Evolutionary conservation across 495 filamentous ascomycete species (phyloP).

Genomic region (Aspergillus sclerotiicarbonarius): DNA sequence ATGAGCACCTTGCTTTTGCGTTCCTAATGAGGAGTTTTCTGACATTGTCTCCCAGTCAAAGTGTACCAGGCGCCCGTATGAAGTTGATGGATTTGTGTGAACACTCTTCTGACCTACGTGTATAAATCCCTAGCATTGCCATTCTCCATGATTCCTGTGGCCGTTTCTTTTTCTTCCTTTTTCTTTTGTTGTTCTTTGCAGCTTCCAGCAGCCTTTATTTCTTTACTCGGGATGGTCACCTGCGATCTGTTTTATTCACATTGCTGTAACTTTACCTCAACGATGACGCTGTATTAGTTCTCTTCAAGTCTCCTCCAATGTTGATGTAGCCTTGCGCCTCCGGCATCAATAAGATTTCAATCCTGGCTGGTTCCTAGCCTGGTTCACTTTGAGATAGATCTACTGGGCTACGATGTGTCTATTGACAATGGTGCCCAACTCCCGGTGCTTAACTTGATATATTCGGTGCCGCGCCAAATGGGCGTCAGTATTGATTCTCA

Average conservation of each 20-base stretch:
- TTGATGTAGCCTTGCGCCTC: slow-evolving; percentile 2
- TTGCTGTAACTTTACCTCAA: slow-evolving; percentile 34
- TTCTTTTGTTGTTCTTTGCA: slow-evolving; percentile 1
- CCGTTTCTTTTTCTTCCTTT: slow-evolving; percentile 11
- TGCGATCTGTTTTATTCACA: slow-evolving; percentile 10
- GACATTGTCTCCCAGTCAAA: slow-evolving; percentile 8
- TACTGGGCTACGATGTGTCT: not conserved
- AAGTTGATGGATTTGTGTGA: slow-evolving; percentile 20
- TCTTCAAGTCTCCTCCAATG: not conserved
- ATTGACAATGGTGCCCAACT: not conserved
- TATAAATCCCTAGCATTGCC: slow-evolving; percentile 22
- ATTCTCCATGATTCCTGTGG: slow-evolving; percentile 6
- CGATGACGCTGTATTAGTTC: slow-evolving; percentile 39
- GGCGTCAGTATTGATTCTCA: too few relatives aligned
- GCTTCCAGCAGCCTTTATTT: slow-evolving; percentile 17
- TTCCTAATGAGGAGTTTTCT: slow-evolving; percentile 11
- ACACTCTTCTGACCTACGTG: slow-evolving; percentile 20
- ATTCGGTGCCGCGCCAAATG: not conserved
- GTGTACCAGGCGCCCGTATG: slow-evolving; percentile 18
- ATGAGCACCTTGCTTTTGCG: slow-evolving; percentile 24
- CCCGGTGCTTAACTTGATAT: not conserved
- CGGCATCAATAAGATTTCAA: not conserved
- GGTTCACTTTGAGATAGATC: not conserved
- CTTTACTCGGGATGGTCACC: slow-evolving; percentile 11
- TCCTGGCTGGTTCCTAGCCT: not conserved